A percentile compares a stretch with the other conserved stretches of the same genome.
phyloP scores from a whole-genome alignment of 306 rosid species.

The Fragaria iinumae region DNA sequence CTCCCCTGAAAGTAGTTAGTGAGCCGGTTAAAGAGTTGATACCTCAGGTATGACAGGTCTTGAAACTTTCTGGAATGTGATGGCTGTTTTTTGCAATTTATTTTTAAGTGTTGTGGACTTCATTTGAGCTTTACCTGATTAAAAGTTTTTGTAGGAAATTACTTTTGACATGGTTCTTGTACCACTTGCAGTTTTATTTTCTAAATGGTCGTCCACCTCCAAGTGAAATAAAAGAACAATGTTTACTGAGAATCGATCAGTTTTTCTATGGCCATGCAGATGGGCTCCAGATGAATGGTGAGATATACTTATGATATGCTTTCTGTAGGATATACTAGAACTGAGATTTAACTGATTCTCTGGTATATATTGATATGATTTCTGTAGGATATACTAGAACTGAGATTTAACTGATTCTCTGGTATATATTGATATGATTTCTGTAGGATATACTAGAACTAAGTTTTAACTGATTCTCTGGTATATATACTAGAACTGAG shows the following conservation, averaged over 20 bases:
- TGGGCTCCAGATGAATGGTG: conserved; percentile 86
- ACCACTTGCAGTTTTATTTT: conserved; percentile 83
- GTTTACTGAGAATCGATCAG: conserved; percentile 59
- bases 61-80: conserved; percentile 6
- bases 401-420: conserved; percentile 20
- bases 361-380: conserved; percentile 6
- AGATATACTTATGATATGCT: conserved; percentile 38
- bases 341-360: conserved; percentile 21
- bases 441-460: conserved; percentile 30
- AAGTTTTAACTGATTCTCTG: conserved; percentile 27
- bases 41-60: conserved; percentile 76
- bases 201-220: conserved; percentile 86
- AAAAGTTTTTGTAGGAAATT: conserved; percentile 20
- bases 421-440: conserved; percentile 10
- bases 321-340: conserved; percentile 29
- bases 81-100: not conserved
- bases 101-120: conserved; percentile 3
- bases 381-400: conserved; percentile 29
- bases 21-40: conserved; percentile 94
- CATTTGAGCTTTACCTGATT: conserved; percentile 20
- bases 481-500: conserved; percentile 20
- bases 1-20: conserved; percentile 88
- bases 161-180: conserved; percentile 21
- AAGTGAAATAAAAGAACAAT: conserved; percentile 76
- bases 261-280: conserved; percentile 67